Base-by-base conservation (phyloP, 805 yeast genomes). In the Sugiyamaella americana region DNA sequence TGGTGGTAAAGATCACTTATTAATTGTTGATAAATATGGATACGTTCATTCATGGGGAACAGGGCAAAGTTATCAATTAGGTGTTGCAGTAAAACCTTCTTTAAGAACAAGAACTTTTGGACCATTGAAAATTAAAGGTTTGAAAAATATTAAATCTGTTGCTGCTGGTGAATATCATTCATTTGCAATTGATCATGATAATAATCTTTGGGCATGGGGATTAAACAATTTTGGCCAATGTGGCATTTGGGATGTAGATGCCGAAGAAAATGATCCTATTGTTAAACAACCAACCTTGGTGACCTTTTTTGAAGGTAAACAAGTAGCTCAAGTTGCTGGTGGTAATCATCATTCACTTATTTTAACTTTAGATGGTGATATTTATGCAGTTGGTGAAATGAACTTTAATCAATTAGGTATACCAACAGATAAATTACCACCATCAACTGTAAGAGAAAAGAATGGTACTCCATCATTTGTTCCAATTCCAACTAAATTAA, bases 211-310 rank as follows among this genome's bases (percentile, higher is more conserved):
- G 52, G 75, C 93, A 6, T 93, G 98, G 98, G 99, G 99, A 5
- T 74, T 93, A 59, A 93, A 93, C 63, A 97, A 93, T 66, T 93
- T 79, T 61, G 98, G 98, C 19, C 99, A 93, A 68, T 87, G 97
- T 71, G 32, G 11, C 13, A 26, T 13, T 26, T 26, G 32, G 32
- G 72, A 82, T 20, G 72, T 85, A 13, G 81, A 82, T 30, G 79
- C 78, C 43, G 76, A 85, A 46, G 69, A 67, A 13, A 65, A 65
- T 13, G 96, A 95, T 19, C 84, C 93, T 1, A 73, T 86, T 47
- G 79, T 93, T 39, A 69, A 80, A 6, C 77, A 72, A 43, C 98
- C 98, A 21, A 84, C 89, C 0, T 75, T 75, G 46, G 82, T 89
- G 38, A 71, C 73, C n/a, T 71, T 74, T 13, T 76, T 93, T 41